These are phyloP conservation scores for Spathaspora sp. DNA, from an alignment of 1,139 yeast genomes.

Conservation along the genomic window DNA sequence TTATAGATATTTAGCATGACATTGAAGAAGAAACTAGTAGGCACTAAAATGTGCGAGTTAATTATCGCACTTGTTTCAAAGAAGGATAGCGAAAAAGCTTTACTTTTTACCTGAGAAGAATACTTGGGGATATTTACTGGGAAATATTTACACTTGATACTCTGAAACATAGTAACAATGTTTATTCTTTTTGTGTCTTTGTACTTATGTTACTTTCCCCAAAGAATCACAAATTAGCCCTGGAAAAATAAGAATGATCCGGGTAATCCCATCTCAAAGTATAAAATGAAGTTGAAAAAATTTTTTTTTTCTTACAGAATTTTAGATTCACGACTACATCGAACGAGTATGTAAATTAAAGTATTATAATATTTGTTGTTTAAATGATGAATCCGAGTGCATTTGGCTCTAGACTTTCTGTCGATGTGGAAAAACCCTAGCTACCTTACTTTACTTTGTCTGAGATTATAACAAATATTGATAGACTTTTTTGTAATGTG, in stretches of 20 bases:
- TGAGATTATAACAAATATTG: slow-evolving; percentile 13
- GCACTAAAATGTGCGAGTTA: no score
- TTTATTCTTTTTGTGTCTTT: no score
- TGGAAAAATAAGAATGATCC: neutral
- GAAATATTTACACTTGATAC: no score
- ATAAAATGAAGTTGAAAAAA: neutral
- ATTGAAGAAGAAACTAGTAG: no score
- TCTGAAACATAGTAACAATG: no score
- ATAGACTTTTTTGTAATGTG: neutral
- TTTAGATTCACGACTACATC: neutral
- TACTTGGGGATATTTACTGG: no score
- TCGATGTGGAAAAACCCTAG: slow-evolving; percentile 93
- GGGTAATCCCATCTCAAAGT: slow-evolving; percentile 2
- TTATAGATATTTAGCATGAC: no score
- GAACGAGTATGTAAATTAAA: neutral
- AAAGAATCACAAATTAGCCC: neutral
- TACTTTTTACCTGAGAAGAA: no score
- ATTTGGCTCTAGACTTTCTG: slow-evolving; percentile 93
- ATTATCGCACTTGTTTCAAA: no score
- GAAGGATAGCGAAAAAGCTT: no score
- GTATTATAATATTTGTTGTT: slow-evolving; percentile 14
- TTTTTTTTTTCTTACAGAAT: neutral
- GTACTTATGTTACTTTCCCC: neutral
- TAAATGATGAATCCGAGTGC: slow-evolving; percentile 81
- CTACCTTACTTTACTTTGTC: slow-evolving; percentile 64